These are phyloP conservation scores for Turritis glabra DNA, from an alignment of 345 rosid species.

Conservation along the genomic window DNA sequence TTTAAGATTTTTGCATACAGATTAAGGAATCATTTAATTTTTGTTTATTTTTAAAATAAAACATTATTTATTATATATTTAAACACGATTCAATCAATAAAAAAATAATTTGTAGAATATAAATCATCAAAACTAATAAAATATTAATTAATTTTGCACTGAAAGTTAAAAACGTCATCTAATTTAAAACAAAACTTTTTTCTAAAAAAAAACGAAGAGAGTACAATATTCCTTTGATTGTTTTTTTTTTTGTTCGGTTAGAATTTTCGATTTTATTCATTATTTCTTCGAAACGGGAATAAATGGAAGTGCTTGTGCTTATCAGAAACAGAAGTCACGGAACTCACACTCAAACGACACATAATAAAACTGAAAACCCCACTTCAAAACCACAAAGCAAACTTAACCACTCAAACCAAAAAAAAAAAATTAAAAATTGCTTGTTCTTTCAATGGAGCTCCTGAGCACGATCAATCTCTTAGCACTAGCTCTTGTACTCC, in stretches of 20 bases:
- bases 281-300: neutral
- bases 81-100: too few species aligned
- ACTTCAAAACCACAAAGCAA: slow-evolving; percentile 13
- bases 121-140: too few species aligned
- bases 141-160: too few species aligned
- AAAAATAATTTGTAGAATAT: too few species aligned
- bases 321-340: slow-evolving; percentile 3
- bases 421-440: neutral
- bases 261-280: neutral
- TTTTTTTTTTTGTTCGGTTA: neutral
- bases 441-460: slow-evolving; percentile 32
- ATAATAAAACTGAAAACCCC: neutral
- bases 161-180: too few species aligned
- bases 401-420: neutral
- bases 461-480: slow-evolving; percentile 15
- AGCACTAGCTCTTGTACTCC: slow-evolving; percentile 10
- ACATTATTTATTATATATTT: too few species aligned
- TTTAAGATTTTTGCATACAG: too few species aligned
- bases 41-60: too few species aligned
- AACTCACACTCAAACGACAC: neutral
- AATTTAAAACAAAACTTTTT: too few species aligned
- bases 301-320: neutral
- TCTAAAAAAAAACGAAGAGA: too few species aligned
- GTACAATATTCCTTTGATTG: neutral
- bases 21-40: too few species aligned